A percentile compares a stretch with the other conserved stretches of the same genome.
phyloP scores from a whole-genome alignment of 352 stramenopile species.

The Pythium myriotylum region DNA sequence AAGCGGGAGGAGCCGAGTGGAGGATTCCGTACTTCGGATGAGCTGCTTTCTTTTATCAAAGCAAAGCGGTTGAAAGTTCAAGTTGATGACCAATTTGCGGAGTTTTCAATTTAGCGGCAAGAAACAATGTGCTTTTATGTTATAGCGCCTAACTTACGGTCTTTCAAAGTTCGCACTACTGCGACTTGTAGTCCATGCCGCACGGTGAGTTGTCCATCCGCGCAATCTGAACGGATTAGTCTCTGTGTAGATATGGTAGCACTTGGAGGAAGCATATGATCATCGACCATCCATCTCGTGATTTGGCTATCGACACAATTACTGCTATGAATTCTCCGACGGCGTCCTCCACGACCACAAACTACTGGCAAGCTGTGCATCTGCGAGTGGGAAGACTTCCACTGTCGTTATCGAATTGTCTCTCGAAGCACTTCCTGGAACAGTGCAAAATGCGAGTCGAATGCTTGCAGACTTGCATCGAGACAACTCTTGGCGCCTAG shows the following conservation, averaged over 20 bases:
- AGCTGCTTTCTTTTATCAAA: slow-evolving; percentile 24
- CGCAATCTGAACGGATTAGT: no score
- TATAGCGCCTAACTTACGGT: no score
- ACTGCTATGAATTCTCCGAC: no score
- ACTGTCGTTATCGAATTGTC: background rate
- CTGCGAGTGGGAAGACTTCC: background rate
- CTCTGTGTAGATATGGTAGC: no score
- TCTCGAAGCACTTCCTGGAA: no score
- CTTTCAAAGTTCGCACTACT: no score
- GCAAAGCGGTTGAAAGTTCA: slow-evolving; percentile 26
- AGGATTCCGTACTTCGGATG: slow-evolving; percentile 23
- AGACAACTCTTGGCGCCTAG: no score
- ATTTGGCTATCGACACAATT: no score
- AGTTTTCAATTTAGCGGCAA: slow-evolving; percentile 17
- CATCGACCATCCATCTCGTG: no score
- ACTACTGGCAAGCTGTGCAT: background rate
- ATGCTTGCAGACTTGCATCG: no score
- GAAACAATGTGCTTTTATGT: slow-evolving; percentile 1
- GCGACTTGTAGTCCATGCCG: background rate
- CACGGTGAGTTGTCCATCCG: background rate
- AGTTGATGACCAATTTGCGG: slow-evolving; percentile 21
- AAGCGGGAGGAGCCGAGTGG: slow-evolving; percentile 21
- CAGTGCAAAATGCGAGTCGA: no score
- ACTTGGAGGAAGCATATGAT: no score
- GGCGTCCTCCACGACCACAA: background rate